Percentiles rank a stretch among this genome's conserved stretches.
Evolutionary conservation across 345 rosid species (phyloP).

Genomic region (Toxicodendron radicans): DNA sequence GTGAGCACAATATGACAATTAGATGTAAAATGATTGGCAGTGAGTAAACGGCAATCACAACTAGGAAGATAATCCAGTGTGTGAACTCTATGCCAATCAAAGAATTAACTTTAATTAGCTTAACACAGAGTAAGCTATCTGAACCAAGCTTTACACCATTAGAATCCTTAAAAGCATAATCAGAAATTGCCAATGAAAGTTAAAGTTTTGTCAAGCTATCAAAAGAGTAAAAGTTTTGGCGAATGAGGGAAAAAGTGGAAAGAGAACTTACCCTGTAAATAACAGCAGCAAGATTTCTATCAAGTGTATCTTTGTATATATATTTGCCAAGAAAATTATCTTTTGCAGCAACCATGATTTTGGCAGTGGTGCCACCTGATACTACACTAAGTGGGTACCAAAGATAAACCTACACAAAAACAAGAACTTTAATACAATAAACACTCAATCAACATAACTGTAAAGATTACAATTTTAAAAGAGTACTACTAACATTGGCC

Average conservation of each 20-base stretch:
- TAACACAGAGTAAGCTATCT: background rate
- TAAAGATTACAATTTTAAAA: background rate
- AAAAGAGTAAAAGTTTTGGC: background rate
- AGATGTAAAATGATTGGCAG: slow-evolving; percentile 13
- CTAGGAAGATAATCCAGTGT: background rate
- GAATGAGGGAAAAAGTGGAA: background rate
- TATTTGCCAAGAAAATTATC: slow-evolving; percentile 90
- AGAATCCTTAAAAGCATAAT: background rate
- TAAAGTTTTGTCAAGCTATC: background rate
- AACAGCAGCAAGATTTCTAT: slow-evolving; percentile 86
- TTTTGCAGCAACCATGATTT: slow-evolving; percentile 94
- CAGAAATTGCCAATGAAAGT: background rate
- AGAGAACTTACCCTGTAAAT: slow-evolving; percentile 62
- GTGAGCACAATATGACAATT: slow-evolving; percentile 14
- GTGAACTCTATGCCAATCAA: background rate
- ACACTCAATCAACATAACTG: background rate
- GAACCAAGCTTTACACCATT: background rate
- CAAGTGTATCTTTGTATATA: slow-evolving; percentile 88
- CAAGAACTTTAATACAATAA: slow-evolving; percentile 1
- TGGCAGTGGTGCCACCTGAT: slow-evolving; percentile 91
- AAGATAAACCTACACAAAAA: slow-evolving; percentile 65
- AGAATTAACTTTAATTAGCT: too few relatives aligned
- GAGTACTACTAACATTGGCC: slow-evolving; percentile 63
- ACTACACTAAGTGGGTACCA: slow-evolving; percentile 92
- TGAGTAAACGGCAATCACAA: background rate